Evolutionary conservation across 2,329 filamentous ascomycete genomes (phyloP).

Genomic region (Cladosporium halotolerans): DNA sequence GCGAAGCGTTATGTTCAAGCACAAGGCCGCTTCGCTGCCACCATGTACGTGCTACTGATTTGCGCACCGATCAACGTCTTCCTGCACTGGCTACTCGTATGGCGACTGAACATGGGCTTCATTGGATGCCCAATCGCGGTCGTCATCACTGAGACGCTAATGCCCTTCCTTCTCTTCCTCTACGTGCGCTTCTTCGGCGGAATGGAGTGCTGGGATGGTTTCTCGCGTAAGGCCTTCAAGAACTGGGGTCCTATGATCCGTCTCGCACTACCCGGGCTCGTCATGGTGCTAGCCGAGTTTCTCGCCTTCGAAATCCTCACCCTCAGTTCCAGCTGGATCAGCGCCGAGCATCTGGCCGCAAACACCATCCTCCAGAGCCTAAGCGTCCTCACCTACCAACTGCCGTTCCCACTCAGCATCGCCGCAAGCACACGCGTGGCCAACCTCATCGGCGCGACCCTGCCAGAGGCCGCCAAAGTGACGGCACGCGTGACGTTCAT

Average conservation of each 20-base stretch:
- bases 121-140: constrained; percentile 75
- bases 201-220: constrained; percentile 73
- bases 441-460: constrained; percentile 81
- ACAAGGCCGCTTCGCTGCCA: constrained; percentile 77
- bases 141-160: constrained; percentile 65
- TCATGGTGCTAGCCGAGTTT: constrained; percentile 93
- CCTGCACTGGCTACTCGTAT: constrained; percentile 76
- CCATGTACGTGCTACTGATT: constrained; percentile 74
- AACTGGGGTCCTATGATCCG: constrained; percentile 84
- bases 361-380: constrained; percentile 80
- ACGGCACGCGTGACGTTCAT: constrained; percentile 71
- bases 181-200: constrained; percentile 70
- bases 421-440: constrained; percentile 83
- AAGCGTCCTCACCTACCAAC: constrained; percentile 75
- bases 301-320: constrained; percentile 82
- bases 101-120: constrained; percentile 61
- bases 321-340: constrained; percentile 72
- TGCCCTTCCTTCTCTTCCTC: constrained; percentile 64
- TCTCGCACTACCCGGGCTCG: constrained; percentile 77
- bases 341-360: constrained; percentile 72
- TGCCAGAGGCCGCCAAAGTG: constrained; percentile 72
- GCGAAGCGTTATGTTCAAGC: constrained; percentile 85
- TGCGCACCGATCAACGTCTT: constrained; percentile 75
- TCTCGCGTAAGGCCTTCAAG: constrained; percentile 60
- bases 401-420: constrained; percentile 87